Conservation (phyloP, 495 filamentous ascomycete genomes). For the Penicillium ochrochloron region DNA sequence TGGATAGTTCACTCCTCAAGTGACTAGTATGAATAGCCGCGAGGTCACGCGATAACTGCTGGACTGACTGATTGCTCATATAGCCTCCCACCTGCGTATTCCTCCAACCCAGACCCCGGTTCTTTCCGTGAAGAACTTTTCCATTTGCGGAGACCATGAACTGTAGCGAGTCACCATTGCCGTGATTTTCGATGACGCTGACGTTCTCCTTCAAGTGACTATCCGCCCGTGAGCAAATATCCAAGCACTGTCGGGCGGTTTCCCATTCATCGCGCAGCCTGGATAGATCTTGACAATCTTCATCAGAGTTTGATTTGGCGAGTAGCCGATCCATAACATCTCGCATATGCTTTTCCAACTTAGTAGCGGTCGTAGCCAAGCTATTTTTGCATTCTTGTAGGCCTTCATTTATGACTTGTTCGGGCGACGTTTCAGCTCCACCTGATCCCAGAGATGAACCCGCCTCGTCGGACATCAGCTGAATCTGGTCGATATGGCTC, state of each 20-base stretch:
- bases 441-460: conserved; percentile 8
- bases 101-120: conserved; percentile 44
- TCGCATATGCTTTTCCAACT: conserved; percentile 42
- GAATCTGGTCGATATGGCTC: conserved; percentile 41
- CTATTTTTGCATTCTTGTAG: conserved; percentile 47
- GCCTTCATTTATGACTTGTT: conserved; percentile 39
- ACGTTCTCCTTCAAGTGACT: conserved; percentile 38
- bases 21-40: conserved; percentile 26
- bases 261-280: conserved; percentile 47
- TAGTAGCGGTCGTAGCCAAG: conserved; percentile 32
- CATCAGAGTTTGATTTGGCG: conserved; percentile 35
- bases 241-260: conserved; percentile 40
- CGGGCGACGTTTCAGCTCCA: conserved; percentile 23
- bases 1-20: neutral
- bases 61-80: conserved; percentile 41
- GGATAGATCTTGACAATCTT: conserved; percentile 38
- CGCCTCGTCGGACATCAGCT: conserved; percentile 20
- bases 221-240: conserved; percentile 45
- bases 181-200: conserved; percentile 44
- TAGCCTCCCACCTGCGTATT: conserved; percentile 48
- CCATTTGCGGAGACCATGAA: conserved; percentile 50
- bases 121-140: conserved; percentile 41
- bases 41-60: conserved; percentile 46
- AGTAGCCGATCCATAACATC: conserved; percentile 39
- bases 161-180: conserved; percentile 43